A percentile compares a stretch with the other conserved stretches of the same genome.
Evolutionary conservation across 1,284 basidiomycete genomes (phyloP).

Genomic region (Ustilago loliicola): DNA sequence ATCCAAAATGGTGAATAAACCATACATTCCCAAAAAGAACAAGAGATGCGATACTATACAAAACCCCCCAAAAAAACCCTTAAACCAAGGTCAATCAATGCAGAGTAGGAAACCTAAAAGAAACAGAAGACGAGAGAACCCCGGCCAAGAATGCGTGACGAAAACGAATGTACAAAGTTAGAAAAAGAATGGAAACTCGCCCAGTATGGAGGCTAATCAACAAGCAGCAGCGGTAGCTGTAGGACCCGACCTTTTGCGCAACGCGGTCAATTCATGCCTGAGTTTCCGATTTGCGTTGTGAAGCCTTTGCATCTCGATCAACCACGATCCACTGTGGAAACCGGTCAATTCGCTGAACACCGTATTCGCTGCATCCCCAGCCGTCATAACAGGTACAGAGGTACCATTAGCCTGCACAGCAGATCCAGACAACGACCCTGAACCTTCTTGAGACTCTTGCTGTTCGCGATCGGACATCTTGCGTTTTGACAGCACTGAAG

Average conservation of each 20-base stretch:
- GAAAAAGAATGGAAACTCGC: too few relatives aligned
- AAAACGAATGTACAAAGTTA: slow-evolving; percentile 1
- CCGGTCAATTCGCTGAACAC: slow-evolving; percentile 48
- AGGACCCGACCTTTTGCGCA: slow-evolving; percentile 11
- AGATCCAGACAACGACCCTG: slow-evolving; percentile 32
- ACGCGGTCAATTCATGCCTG: slow-evolving; percentile 33
- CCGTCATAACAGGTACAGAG: slow-evolving; percentile 35
- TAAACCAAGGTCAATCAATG: too few relatives aligned
- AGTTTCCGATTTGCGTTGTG: slow-evolving; percentile 45
- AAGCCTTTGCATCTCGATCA: slow-evolving; percentile 53
- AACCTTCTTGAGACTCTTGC: slow-evolving; percentile 13
- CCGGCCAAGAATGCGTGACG: too few relatives aligned
- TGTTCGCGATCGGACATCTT: slow-evolving; percentile 25
- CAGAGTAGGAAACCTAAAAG: too few relatives aligned
- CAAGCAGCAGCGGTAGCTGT: slow-evolving; percentile 17
- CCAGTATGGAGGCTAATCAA: neutral
- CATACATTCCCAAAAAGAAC: neutral
- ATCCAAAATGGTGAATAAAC: neutral
- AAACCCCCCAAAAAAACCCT: neutral
- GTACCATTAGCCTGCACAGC: slow-evolving; percentile 22
- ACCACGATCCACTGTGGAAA: slow-evolving; percentile 45
- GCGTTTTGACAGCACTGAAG: slow-evolving; percentile 28
- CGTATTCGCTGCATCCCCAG: slow-evolving; percentile 38
- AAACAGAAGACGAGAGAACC: neutral
- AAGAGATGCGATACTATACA: neutral